Evolutionary conservation across 805 yeast species (phyloP).

Genomic region (Dipodascus albidus): DNA sequence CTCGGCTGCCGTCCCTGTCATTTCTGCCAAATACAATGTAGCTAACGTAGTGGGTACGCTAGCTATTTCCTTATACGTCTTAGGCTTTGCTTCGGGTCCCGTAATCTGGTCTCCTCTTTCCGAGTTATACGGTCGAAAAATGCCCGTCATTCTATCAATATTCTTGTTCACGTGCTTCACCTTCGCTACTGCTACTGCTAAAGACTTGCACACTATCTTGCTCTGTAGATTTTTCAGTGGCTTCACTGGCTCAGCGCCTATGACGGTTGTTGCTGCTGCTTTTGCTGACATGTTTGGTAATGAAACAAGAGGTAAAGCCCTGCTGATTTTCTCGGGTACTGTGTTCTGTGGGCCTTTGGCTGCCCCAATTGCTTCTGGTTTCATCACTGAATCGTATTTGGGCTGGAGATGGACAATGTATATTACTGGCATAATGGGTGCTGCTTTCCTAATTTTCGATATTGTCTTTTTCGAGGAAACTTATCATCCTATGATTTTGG

Average conservation of each 20-base stretch:
- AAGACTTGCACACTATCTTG: slow-evolving; percentile 66
- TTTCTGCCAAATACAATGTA: slow-evolving; percentile 45
- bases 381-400: slow-evolving; percentile 44
- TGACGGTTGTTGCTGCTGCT: slow-evolving; percentile 78
- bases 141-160: slow-evolving; percentile 44
- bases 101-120: slow-evolving; percentile 81
- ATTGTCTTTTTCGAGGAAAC: slow-evolving; percentile 50
- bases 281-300: slow-evolving; percentile 73
- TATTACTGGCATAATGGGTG: slow-evolving; percentile 51
- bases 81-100: slow-evolving; percentile 93
- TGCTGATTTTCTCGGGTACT: slow-evolving; percentile 57
- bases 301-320: slow-evolving; percentile 60
- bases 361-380: slow-evolving; percentile 73
- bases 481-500: slow-evolving; percentile 58
- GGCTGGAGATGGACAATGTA: slow-evolving; percentile 84
- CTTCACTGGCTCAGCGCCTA: slow-evolving; percentile 70
- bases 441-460: slow-evolving; percentile 30
- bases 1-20: slow-evolving; percentile 43
- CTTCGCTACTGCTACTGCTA: slow-evolving; percentile 68
- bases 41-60: slow-evolving; percentile 60
- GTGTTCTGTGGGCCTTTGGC: slow-evolving; percentile 72
- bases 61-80: slow-evolving; percentile 70
- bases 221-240: slow-evolving; percentile 75
- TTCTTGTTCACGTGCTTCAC: slow-evolving; percentile 48
- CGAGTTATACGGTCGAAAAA: slow-evolving; percentile 64